phyloP scores from a whole-genome alignment of 176 grass and related monocot genomes.

The Triticum aestivum region IWGSC_CS_RefSeq_v2.1 NC_057814.1:238816233-238816732 shows the following conservation, averaged over 20 bases:
- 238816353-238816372: conserved; percentile 6
- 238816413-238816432: not conserved
- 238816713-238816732: conserved; percentile 15
- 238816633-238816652: not conserved
- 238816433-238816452: conserved; percentile 18
- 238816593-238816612: not conserved
- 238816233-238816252: not conserved
- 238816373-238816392: not conserved
- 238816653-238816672: not conserved
- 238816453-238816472: not conserved
- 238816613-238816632: not conserved
- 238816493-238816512: not conserved
- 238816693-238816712: not conserved
- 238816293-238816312: not conserved
- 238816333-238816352: not conserved
- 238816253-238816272: not conserved
- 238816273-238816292: not conserved
- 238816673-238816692: not conserved
- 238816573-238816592: conserved; percentile 6
- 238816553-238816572: not conserved
- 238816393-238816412: conserved; percentile 6
- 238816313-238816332: not conserved
- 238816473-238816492: not conserved
- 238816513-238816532: conserved; percentile 7
- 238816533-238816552: not conserved